A percentile compares a stretch with the other conserved stretches of the same genome.
Evolutionary conservation across 1,139 yeast species (phyloP).

Genomic region (Blastobotrys illinoisensis): DNA sequence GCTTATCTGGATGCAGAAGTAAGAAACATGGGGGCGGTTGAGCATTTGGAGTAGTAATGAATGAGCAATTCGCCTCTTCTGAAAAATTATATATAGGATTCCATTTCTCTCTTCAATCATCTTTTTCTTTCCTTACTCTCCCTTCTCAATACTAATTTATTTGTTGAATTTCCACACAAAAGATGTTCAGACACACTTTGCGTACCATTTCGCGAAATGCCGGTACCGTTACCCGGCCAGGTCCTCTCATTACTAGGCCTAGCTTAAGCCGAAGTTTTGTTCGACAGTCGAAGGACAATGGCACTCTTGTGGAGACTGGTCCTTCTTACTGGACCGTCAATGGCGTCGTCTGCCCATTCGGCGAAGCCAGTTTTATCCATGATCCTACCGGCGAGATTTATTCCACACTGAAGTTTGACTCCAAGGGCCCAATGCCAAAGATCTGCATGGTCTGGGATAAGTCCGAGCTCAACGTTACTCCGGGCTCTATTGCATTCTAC

Average conservation of each 20-base stretch:
- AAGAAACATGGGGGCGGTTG: not conserved
- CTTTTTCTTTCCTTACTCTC: not conserved
- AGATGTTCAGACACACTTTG: not conserved
- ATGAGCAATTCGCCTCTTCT: not conserved
- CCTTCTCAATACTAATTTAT: not conserved
- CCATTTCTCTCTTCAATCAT: not conserved
- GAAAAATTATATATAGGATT: not conserved
- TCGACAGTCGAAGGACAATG: not conserved
- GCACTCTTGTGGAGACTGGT: conserved; percentile 8
- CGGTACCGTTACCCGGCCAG: not conserved
- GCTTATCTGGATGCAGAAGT: not conserved
- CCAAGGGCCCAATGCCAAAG: conserved; percentile 9
- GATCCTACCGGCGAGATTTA: conserved; percentile 11
- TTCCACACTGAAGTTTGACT: conserved; percentile 9
- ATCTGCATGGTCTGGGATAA: conserved; percentile 12
- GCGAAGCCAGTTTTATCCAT: conserved; percentile 9
- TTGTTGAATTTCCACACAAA: not conserved
- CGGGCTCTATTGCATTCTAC: conserved; percentile 11
- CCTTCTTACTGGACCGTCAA: conserved; percentile 11
- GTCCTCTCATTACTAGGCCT: conserved; percentile 5
- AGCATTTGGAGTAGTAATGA: not conserved
- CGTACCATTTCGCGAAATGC: conserved; percentile 1
- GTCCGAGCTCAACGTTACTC: conserved; percentile 9
- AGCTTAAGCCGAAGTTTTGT: not conserved
- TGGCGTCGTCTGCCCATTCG: conserved; percentile 10